Evolutionary conservation across 2,329 filamentous ascomycete species (phyloP), one percentile per base, ranked within the genome.

Genomic region (Neopestalotiopsis sp.): DNA sequence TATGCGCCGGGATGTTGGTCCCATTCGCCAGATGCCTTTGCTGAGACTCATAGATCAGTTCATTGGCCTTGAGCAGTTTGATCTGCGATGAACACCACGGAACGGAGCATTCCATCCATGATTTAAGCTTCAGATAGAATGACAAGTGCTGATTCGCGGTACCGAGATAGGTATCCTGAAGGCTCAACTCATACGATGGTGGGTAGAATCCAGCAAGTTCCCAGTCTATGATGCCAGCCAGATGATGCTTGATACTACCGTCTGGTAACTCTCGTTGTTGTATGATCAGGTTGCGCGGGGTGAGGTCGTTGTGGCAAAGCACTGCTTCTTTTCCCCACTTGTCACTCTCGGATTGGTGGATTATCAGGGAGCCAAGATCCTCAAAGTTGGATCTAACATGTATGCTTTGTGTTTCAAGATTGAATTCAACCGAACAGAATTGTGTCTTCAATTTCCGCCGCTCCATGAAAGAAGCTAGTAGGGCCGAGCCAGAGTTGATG

Each of bases 151-250:
- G 69, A 69, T 72, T 69, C 34, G 14, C 67, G 32, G 57, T 45
- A 61, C 67, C 24, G 34, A 73, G 53, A 62, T 72, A 73, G 61
- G 70, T 72, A 63, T 74, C 72, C 67, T 74, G 72, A 40, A 74
- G 67, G 62, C 70, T 69, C 38, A 73, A 62, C 70, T 74, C 69
- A 59, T 73, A 74, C 1, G 71, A 71, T 62, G 68, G 58, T 28
- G 71, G 72, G 67, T 71, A 74, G 69, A 74, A 74, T 63, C 73
- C 72, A 69, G 72, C 70, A 53, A 73, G 67, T 65, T 74, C 70
- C 73, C 70, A 74, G 65, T 73, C 70, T 59, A 74, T 71, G 45
- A 74, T 74, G 59, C 58, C 72, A 42, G 67, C 70, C 24, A 74
- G 69, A 58, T 69, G 70, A 65, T 74, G 66, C 24, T 67, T 66